Conservation (phyloP, 176 grass and related monocot species). For the Hordeum marinum region DNA sequence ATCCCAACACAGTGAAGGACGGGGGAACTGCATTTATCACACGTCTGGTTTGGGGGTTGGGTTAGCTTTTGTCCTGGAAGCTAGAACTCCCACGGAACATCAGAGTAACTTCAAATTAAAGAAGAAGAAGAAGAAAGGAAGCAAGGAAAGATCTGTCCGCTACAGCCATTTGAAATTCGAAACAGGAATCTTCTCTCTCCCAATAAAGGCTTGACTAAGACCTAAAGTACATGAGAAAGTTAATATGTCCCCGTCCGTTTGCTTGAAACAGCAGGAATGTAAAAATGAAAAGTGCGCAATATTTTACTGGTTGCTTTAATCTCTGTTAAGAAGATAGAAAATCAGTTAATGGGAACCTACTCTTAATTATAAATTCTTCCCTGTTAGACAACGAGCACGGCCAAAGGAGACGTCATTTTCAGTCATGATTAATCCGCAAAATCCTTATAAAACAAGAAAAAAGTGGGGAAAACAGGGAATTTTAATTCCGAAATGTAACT, state of each 20-base stretch:
- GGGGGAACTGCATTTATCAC: not conserved
- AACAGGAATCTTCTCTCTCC: slow-evolving; percentile 34
- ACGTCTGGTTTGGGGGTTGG: slow-evolving; percentile 8
- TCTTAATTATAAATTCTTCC: not conserved
- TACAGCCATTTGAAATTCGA: slow-evolving; percentile 41
- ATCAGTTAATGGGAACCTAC: slow-evolving; percentile 22
- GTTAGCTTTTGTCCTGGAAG: slow-evolving; percentile 9
- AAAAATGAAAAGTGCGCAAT: not conserved
- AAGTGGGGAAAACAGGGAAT: not conserved
- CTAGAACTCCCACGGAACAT: slow-evolving; percentile 12
- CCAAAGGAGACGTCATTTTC: not conserved
- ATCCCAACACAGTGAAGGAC: not conserved
- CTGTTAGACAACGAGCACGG: not conserved
- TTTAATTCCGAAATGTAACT: slow-evolving; percentile 4
- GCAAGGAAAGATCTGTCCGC: slow-evolving; percentile 18
- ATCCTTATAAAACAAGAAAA: not conserved
- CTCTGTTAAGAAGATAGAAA: not conserved
- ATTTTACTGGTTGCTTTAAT: slow-evolving; percentile 15
- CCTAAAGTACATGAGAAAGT: slow-evolving; percentile 41
- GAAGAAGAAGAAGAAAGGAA: slow-evolving; percentile 6
- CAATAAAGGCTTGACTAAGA: slow-evolving; percentile 41
- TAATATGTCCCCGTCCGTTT: slow-evolving; percentile 19
- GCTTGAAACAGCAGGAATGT: slow-evolving; percentile 18
- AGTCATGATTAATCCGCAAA: not conserved
- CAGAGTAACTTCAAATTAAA: slow-evolving; percentile 35